These are phyloP conservation scores for Gynostemma pentaphyllum DNA, from an alignment of 306 rosid genomes.

Conservation along the genomic window DNA sequence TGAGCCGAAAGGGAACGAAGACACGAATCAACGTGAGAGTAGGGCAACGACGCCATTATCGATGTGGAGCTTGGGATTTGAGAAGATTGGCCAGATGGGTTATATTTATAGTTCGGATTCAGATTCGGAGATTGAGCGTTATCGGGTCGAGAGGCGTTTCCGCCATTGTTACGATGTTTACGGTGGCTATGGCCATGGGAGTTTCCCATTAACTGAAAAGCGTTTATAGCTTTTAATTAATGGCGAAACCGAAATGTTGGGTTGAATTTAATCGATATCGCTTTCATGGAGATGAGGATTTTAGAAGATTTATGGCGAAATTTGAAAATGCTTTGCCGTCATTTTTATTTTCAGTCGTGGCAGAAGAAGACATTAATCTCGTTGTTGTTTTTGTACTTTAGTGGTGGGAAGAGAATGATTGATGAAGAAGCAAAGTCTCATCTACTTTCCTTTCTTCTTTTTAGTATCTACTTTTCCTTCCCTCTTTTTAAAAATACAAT, in stretches of 20 bases:
- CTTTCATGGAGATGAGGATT: no score
- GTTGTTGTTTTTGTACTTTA: no score
- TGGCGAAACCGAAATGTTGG: conserved; percentile 9
- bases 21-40: conserved; percentile 45
- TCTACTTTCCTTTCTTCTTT: no score
- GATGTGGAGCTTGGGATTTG: conserved; percentile 20
- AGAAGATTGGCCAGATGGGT: neutral
- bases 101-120: conserved; percentile 29
- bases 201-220: conserved; percentile 52
- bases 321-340: no score
- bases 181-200: conserved; percentile 30
- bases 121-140: conserved; percentile 17
- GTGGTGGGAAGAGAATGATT: no score
- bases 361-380: no score
- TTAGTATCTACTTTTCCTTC: no score
- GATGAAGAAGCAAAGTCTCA: no score
- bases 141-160: conserved; percentile 8
- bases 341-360: no score
- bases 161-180: conserved; percentile 22
- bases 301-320: no score
- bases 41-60: conserved; percentile 42
- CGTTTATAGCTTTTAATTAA: conserved; percentile 3
- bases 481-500: no score
- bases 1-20: conserved; percentile 67
- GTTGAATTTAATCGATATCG: neutral